Conservation (phyloP, 371 early-diverging fungal genomes). For the Mortierella sp. region DNA sequence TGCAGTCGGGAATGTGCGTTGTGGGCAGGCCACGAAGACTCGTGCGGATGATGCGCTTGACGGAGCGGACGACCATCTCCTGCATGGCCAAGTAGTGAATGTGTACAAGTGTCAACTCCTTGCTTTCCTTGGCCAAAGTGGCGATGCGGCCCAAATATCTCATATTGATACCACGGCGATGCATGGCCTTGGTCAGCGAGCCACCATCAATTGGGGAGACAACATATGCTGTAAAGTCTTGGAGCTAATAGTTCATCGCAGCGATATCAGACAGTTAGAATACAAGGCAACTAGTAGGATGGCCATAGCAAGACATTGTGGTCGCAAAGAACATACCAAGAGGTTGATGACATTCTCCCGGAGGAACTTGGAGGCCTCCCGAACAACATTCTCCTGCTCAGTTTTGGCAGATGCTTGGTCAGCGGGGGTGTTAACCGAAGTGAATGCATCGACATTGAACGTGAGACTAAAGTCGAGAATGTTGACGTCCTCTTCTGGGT, state of each 20-base stretch:
- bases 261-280: neutral
- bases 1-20: conserved; percentile 67
- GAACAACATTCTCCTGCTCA: conserved; percentile 67
- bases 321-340: conserved; percentile 57
- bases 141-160: conserved; percentile 89
- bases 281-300: neutral
- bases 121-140: conserved; percentile 64
- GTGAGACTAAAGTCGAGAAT: conserved; percentile 74
- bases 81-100: conserved; percentile 67
- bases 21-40: conserved; percentile 67
- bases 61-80: conserved; percentile 90
- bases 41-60: conserved; percentile 85
- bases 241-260: conserved; percentile 29
- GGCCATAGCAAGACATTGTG: neutral
- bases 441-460: conserved; percentile 88
- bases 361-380: conserved; percentile 84
- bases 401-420: conserved; percentile 49
- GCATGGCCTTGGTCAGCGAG: conserved; percentile 85
- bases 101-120: conserved; percentile 67
- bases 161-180: conserved; percentile 96
- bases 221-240: conserved; percentile 79
- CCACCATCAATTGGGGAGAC: conserved; percentile 85
- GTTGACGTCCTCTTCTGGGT: conserved; percentile 63
- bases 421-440: conserved; percentile 54
- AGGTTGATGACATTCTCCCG: conserved; percentile 74